phyloP scores from a whole-genome alignment of 768 basidiomycete species.

The Cantharellus anzutake region DNA sequence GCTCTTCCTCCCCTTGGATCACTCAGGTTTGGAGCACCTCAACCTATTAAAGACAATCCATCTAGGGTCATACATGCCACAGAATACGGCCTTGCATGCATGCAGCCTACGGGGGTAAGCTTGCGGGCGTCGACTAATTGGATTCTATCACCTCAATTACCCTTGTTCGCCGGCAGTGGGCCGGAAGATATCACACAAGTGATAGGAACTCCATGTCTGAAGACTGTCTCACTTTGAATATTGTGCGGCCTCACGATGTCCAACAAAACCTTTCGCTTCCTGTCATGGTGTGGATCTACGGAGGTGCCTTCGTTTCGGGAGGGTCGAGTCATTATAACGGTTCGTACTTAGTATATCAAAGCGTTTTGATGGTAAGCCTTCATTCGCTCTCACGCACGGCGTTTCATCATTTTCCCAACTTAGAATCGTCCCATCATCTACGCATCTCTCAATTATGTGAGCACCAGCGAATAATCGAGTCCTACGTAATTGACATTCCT shows the following conservation, averaged over 20 bases:
- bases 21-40: neutral
- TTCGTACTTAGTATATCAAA: neutral
- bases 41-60: neutral
- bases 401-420: neutral
- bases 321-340: neutral
- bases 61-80: neutral
- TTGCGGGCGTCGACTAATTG: too few species aligned
- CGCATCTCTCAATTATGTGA: neutral
- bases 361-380: neutral
- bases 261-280: neutral
- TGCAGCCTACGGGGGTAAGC: neutral
- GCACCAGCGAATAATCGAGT: neutral
- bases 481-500: too few species aligned
- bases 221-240: neutral
- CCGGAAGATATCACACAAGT: too few species aligned
- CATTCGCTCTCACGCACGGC: neutral
- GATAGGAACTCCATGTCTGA: neutral
- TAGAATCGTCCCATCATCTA: neutral
- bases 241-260: neutral
- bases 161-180: too few species aligned
- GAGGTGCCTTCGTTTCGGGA: neutral
- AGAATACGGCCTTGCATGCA: neutral
- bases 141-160: too few species aligned
- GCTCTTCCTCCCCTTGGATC: neutral
- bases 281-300: slow-evolving; percentile 3